These are phyloP conservation scores for Botrytis byssoidea DNA, from an alignment of 2,329 filamentous ascomycete species.

Conservation along the genomic window DNA sequence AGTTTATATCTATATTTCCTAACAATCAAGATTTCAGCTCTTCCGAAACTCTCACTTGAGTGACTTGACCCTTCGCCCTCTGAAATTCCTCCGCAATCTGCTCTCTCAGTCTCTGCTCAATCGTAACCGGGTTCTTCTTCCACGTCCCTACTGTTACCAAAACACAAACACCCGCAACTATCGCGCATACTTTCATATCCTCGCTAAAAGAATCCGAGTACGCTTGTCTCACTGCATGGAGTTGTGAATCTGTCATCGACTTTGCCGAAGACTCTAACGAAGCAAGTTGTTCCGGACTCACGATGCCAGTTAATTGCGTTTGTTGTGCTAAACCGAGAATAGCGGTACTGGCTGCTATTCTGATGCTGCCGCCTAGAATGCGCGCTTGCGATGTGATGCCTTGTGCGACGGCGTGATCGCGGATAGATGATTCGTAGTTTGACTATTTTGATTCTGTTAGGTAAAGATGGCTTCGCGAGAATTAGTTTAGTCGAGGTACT, in stretches of 20 bases:
- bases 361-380: neutral
- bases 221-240: neutral
- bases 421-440: neutral
- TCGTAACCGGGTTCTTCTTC: neutral
- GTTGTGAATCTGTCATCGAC: neutral
- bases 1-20: neutral
- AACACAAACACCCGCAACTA: neutral
- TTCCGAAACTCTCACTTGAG: neutral
- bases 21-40: neutral
- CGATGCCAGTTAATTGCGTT: neutral
- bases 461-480: rapidly evolving
- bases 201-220: constrained; percentile 48
- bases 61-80: neutral
- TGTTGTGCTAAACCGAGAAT: neutral
- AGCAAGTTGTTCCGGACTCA: neutral
- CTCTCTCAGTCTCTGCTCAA: neutral
- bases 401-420: neutral
- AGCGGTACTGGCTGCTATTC: neutral
- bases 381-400: neutral
- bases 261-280: neutral
- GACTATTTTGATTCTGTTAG: neutral
- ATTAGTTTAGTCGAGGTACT: neutral
- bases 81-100: neutral
- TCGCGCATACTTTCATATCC: neutral
- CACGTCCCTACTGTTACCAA: neutral